Evolutionary conservation across 768 basidiomycete species (phyloP).

Genomic region (Polyporus arcularius): DNA sequence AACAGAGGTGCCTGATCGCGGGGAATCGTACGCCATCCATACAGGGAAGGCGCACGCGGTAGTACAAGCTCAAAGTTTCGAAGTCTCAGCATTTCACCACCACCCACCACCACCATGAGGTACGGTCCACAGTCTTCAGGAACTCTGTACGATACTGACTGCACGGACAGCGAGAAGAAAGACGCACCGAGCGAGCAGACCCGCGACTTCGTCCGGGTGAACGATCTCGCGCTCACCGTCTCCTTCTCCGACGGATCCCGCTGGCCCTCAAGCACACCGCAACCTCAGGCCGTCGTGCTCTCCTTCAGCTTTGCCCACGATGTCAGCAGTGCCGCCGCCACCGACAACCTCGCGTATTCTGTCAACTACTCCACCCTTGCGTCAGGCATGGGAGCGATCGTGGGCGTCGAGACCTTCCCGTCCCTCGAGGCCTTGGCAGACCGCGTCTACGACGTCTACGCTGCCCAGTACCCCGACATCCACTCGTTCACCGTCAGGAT

Average conservation of each 20-base stretch:
- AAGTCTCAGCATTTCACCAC: background rate
- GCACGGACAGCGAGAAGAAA: background rate
- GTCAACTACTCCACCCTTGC: slow-evolving; percentile 63
- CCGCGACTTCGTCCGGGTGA: slow-evolving; percentile 45
- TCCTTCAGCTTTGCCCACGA: slow-evolving; percentile 53
- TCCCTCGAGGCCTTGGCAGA: slow-evolving; percentile 50
- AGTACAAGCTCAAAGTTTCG: background rate
- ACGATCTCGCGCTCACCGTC: slow-evolving; percentile 47
- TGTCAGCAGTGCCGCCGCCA: slow-evolving; percentile 46
- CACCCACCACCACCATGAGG: background rate
- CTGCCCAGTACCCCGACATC: slow-evolving; percentile 35
- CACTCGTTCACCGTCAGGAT: slow-evolving; percentile 45
- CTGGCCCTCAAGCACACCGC: slow-evolving; percentile 41
- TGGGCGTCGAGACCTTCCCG: slow-evolving; percentile 32
- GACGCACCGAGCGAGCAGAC: background rate
- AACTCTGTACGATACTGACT: background rate
- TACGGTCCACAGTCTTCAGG: background rate
- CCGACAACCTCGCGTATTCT: slow-evolving; percentile 57
- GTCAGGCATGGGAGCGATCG: slow-evolving; percentile 30
- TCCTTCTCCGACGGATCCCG: slow-evolving; percentile 43
- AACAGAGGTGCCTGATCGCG: background rate
- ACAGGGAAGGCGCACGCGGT: background rate
- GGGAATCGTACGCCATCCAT: background rate
- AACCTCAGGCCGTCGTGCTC: slow-evolving; percentile 54
- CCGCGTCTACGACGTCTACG: slow-evolving; percentile 41